A percentile compares a stretch with the other conserved stretches of the same genome.
Conservation (phyloP, 2,329 filamentous ascomycete species). For the Orbilia blumenaviensis region DNA sequence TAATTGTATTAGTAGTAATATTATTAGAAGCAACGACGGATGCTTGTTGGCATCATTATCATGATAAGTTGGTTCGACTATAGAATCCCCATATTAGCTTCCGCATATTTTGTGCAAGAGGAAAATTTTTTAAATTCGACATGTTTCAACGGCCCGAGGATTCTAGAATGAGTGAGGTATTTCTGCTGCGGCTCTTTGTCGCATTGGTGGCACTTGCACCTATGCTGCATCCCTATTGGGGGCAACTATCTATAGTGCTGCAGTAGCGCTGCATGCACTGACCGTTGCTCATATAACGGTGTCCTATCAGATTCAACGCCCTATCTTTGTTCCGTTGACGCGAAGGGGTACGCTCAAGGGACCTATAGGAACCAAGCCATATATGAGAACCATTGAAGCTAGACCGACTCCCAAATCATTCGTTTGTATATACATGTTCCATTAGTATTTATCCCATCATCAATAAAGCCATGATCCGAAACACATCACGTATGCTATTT, state of each 20-base stretch:
- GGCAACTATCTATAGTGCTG: not conserved
- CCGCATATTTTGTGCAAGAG: no score
- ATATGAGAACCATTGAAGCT: not conserved
- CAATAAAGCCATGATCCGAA: not conserved
- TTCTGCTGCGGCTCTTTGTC: not conserved
- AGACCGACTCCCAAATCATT: not conserved
- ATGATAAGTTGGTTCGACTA: not conserved
- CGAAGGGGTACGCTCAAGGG: not conserved
- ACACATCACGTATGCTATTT: not conserved
- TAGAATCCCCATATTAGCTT: no score
- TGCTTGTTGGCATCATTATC: not conserved
- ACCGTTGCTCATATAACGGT: not conserved
- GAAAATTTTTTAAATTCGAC: no score
- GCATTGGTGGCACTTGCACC: not conserved
- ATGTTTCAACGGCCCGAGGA: not conserved
- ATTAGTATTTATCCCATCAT: not conserved
- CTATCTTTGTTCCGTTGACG: not conserved
- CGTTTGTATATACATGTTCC: not conserved
- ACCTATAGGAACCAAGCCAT: not conserved
- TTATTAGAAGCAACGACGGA: not conserved
- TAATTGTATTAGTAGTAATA: conserved; percentile 29
- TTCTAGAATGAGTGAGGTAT: not conserved
- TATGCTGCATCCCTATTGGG: not conserved
- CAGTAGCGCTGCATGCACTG: not conserved
- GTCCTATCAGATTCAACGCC: not conserved